Evolutionary conservation across 139 green algal genomes (phyloP).

Genomic region (Trebouxia sp.): DNA sequence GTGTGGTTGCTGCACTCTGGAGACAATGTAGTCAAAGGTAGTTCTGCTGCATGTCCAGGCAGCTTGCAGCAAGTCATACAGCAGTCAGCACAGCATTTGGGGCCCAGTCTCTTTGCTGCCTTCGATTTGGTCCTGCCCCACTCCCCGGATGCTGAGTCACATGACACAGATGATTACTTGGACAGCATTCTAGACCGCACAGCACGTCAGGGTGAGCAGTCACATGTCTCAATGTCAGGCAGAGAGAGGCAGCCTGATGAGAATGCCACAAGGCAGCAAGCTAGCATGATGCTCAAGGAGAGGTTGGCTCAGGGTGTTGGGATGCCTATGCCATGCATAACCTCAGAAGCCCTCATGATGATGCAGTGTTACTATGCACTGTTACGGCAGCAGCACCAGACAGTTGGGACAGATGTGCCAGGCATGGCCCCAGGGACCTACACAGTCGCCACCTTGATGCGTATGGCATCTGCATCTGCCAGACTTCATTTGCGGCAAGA

Average conservation of each 20-base stretch:
- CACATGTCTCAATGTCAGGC: background rate
- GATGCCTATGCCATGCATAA: slow-evolving; percentile 24
- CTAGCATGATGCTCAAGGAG: background rate
- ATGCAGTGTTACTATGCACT: slow-evolving; percentile 36
- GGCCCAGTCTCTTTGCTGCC: background rate
- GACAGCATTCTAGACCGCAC: background rate
- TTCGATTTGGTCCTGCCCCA: background rate
- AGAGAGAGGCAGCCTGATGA: background rate
- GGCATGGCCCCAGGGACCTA: background rate
- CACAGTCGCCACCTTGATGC: slow-evolving; percentile 32
- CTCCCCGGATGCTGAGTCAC: background rate
- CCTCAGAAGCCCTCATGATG: slow-evolving; percentile 21
- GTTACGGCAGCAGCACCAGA: background rate
- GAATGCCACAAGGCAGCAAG: background rate
- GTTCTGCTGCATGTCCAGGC: background rate
- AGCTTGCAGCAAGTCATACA: background rate
- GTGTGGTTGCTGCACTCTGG: slow-evolving; percentile 34
- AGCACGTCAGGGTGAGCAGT: background rate
- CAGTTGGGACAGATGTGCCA: background rate
- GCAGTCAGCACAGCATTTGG: background rate
- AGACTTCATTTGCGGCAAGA: slow-evolving; percentile 28
- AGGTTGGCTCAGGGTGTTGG: background rate
- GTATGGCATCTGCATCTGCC: slow-evolving; percentile 36
- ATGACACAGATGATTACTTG: background rate
- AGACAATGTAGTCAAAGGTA: background rate